phyloP scores from a whole-genome alignment of 306 rosid genomes.

The Rubus parviflorus region DNA sequence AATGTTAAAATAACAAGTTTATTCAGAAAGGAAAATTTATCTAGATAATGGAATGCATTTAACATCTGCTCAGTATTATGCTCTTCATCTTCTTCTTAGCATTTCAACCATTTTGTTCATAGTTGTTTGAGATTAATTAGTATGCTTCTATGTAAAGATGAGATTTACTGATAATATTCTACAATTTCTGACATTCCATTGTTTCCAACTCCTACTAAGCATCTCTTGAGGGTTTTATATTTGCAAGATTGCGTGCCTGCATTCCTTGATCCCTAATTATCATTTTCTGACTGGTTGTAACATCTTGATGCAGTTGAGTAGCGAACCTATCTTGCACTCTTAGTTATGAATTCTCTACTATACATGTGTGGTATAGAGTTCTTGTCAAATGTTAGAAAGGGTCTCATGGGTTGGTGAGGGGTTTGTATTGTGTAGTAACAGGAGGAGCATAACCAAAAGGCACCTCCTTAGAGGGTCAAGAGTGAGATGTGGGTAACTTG shows the following conservation, averaged over 20 bases:
- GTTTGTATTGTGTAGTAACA: not conserved
- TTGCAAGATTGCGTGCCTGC: not conserved
- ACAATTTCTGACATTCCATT: not conserved
- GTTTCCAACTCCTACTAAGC: not conserved
- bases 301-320: not conserved
- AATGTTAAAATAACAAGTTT: not conserved
- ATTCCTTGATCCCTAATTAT: too few relatives aligned
- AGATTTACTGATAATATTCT: not conserved
- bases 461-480: not conserved
- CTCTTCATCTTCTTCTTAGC: not conserved
- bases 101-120: not conserved
- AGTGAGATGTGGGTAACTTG: not conserved
- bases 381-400: not conserved
- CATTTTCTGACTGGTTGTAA: not conserved
- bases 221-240: not conserved
- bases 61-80: not conserved
- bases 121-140: not conserved
- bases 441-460: not conserved
- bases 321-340: not conserved
- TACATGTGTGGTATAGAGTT: not conserved
- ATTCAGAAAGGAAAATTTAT: not conserved
- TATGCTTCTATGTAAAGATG: not conserved
- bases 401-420: not conserved
- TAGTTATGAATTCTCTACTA: not conserved
- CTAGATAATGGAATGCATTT: not conserved